Evolutionary conservation across 768 basidiomycete species (phyloP).

Genomic region (Leccinellum albellum): DNA sequence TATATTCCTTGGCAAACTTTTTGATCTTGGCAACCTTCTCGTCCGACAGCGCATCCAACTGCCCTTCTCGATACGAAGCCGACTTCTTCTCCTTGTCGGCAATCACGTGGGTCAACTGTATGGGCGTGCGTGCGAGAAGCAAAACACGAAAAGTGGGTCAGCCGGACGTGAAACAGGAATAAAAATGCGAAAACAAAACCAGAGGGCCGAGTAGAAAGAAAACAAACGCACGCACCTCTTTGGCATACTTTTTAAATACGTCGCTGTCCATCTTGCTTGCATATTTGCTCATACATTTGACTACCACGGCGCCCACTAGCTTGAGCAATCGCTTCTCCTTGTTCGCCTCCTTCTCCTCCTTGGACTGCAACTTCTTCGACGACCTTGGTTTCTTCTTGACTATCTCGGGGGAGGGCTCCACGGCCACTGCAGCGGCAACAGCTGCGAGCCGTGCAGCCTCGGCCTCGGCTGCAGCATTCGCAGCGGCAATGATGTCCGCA

Average conservation of each 20-base stretch:
- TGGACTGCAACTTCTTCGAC: conserved; percentile 39
- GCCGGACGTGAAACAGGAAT: background rate
- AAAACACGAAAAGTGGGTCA: background rate
- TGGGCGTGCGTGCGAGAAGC: background rate
- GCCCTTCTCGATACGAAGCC: conserved; percentile 66
- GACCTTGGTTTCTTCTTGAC: conserved; percentile 27
- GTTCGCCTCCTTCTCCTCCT: conserved; percentile 59
- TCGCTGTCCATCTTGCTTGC: conserved; percentile 71
- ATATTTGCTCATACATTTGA: conserved; percentile 91
- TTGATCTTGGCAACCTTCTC: conserved; percentile 90
- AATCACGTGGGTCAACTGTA: conserved; percentile 78
- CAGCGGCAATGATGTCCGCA: conserved; percentile 41
- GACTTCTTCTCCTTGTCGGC: conserved; percentile 97
- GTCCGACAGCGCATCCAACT: conserved; percentile 72
- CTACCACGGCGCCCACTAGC: conserved; percentile 85
- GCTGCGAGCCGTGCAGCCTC: conserved; percentile 32
- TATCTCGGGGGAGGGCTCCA: conserved; percentile 12
- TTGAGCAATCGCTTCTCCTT: conserved; percentile 83
- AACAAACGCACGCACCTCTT: conserved; percentile 60
- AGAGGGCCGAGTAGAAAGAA: background rate
- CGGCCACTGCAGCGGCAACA: conserved; percentile 7
- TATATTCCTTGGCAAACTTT: conserved; percentile 89
- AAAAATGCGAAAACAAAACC: background rate
- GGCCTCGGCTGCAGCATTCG: conserved; percentile 33
- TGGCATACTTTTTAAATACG: conserved; percentile 90